Percentiles rank a stretch among this genome's conserved stretches.
These are phyloP conservation scores for Daedaleopsis sinensis DNA, from an alignment of 768 basidiomycete genomes.

Conservation along the genomic window DNA sequence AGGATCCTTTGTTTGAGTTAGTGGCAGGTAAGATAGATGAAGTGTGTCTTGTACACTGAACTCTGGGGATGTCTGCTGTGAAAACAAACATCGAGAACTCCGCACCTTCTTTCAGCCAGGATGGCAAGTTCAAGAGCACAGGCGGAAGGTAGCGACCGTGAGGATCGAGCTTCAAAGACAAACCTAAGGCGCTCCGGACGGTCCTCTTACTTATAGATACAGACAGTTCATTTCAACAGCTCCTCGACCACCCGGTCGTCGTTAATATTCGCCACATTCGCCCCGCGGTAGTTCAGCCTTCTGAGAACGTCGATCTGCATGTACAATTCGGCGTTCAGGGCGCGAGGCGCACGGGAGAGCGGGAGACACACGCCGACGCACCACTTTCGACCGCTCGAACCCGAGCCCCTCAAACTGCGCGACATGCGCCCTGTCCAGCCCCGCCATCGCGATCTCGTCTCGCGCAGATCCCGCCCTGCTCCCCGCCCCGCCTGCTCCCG, in stretches of 20 bases:
- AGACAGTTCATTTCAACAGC: slow-evolving; percentile 59
- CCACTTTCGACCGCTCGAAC: slow-evolving; percentile 83
- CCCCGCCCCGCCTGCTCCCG: slow-evolving; percentile 16
- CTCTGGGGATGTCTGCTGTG: too few species aligned
- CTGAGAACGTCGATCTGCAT: slow-evolving; percentile 84
- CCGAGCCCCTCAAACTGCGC: slow-evolving; percentile 83
- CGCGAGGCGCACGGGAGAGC: too few species aligned
- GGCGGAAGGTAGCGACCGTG: too few species aligned
- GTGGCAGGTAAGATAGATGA: too few species aligned
- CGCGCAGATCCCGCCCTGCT: slow-evolving; percentile 22
- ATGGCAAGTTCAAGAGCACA: too few species aligned
- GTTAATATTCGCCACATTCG: slow-evolving; percentile 76
- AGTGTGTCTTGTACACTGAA: too few species aligned
- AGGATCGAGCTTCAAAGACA: too few species aligned
- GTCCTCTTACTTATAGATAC: neutral
- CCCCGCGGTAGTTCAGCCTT: slow-evolving; percentile 84
- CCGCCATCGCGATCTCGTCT: slow-evolving; percentile 68
- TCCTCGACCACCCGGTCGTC: slow-evolving; percentile 89
- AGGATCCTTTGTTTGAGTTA: too few species aligned
- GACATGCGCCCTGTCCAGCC: slow-evolving; percentile 82
- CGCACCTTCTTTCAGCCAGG: too few species aligned
- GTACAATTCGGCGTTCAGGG: neutral
- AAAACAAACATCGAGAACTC: too few species aligned
- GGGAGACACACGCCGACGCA: slow-evolving; percentile 58
- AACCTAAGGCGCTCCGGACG: too few species aligned